Percentiles rank a stretch among this genome's conserved stretches.
Evolutionary conservation across 371 early-diverging fungal species (phyloP).

Genomic region (Lichtheimia ornata): DNA sequence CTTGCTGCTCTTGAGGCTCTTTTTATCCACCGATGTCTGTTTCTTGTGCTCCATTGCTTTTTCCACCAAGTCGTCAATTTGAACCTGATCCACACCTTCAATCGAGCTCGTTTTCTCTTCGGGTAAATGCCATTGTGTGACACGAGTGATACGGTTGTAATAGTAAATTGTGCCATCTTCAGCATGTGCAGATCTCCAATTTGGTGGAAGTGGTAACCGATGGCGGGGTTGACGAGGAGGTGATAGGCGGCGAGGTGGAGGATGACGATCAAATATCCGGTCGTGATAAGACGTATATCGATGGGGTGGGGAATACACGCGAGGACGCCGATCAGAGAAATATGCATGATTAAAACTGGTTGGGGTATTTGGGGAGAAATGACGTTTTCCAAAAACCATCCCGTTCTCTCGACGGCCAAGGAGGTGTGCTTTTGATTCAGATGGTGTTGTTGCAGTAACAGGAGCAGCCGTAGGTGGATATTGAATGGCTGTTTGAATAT

Average conservation of each 20-base stretch:
- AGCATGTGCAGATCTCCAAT: constrained; percentile 40
- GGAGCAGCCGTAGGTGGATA: constrained; percentile 30
- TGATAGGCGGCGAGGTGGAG: background rate
- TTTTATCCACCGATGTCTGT: too few species aligned
- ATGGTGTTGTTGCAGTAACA: constrained; percentile 18
- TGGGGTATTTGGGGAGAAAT: too few species aligned
- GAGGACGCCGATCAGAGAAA: too few species aligned
- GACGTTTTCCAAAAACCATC: too few species aligned
- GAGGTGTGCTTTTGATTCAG: too few species aligned
- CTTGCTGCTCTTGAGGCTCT: constrained; percentile 16
- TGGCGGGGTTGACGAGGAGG: background rate
- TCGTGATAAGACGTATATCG: background rate
- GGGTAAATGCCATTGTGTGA: constrained; percentile 51
- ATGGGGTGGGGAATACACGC: too few species aligned
- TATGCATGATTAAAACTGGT: too few species aligned
- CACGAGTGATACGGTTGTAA: constrained; percentile 36
- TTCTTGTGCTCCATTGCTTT: constrained; percentile 10
- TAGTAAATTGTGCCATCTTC: constrained; percentile 42
- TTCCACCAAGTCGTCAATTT: constrained; percentile 30
- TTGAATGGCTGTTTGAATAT: constrained; percentile 20
- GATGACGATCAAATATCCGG: background rate
- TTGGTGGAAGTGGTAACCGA: constrained; percentile 20
- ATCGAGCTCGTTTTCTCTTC: constrained; percentile 32
- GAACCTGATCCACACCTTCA: constrained; percentile 30
- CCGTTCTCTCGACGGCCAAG: too few species aligned